These are phyloP conservation scores for Thuja plicata DNA, from an alignment of 83 land plant genomes.

Conservation along the genomic window DNA sequence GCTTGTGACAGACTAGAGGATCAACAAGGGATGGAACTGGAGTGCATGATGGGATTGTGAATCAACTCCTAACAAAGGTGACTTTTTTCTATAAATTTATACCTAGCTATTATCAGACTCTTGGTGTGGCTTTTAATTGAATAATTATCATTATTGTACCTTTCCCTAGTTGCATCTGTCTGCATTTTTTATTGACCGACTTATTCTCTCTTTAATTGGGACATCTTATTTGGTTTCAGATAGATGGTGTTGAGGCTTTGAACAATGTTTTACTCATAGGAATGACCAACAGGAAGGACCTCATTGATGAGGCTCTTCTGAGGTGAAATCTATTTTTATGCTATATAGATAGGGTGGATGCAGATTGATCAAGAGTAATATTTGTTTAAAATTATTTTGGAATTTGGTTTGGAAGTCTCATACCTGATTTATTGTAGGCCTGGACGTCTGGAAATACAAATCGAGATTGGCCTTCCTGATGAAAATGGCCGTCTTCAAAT, in stretches of 20 bases:
- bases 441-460: slow-evolving; percentile 95
- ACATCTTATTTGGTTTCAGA: slow-evolving; percentile 39
- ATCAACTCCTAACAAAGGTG: slow-evolving; percentile 98
- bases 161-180: neutral
- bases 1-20: slow-evolving; percentile 73
- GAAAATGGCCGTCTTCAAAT: slow-evolving; percentile 96
- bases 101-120: neutral
- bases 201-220: neutral
- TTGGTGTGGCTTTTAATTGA: neutral
- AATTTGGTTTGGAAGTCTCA: neutral
- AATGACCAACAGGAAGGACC: slow-evolving; percentile 98
- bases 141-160: neutral
- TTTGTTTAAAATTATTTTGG: neutral
- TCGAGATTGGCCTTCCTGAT: slow-evolving; percentile 96
- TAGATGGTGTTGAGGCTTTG: slow-evolving; percentile 98
- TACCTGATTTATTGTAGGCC: slow-evolving; percentile 55
- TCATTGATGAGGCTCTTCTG: slow-evolving; percentile 94
- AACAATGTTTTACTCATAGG: slow-evolving; percentile 98
- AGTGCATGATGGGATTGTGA: slow-evolving; percentile 98
- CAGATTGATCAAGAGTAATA: neutral
- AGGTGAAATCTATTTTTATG: slow-evolving; percentile 41
- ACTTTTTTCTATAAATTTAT: neutral
- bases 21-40: slow-evolving; percentile 99
- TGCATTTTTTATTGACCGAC: slow-evolving; percentile 1
- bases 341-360: neutral